A percentile compares a stretch with the other conserved stretches of the same genome.
These are phyloP conservation scores for Cladosporium sp. DNA, from an alignment of 2,329 filamentous ascomycete species.

Conservation along the genomic window DNA sequence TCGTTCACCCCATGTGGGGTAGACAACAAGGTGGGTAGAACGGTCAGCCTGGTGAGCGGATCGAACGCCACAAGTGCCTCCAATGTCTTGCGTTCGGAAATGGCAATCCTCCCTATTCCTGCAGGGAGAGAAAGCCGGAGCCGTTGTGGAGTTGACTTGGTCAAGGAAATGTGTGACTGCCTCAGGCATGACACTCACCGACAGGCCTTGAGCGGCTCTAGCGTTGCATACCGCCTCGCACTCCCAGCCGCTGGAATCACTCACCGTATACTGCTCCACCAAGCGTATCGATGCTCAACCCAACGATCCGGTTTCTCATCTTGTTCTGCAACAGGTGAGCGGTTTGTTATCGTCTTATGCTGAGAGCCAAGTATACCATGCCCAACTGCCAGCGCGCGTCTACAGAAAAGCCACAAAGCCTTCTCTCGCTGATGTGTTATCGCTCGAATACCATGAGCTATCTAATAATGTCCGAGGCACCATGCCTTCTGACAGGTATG, in stretches of 20 bases:
- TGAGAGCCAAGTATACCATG: not conserved
- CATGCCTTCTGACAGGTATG: not conserved
- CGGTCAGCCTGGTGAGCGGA: not conserved
- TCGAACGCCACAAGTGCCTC: not conserved
- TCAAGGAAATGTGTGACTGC: not conserved
- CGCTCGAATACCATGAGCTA: not conserved
- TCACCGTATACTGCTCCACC: slow-evolving; percentile 5
- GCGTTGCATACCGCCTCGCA: not conserved
- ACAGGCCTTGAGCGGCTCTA: not conserved
- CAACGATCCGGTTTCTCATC: not conserved
- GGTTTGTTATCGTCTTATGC: not conserved
- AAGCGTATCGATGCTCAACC: not conserved
- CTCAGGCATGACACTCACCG: not conserved
- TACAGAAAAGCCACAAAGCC: not conserved
- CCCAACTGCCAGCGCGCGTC: not conserved
- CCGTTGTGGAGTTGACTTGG: not conserved
- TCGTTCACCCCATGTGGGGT: not conserved
- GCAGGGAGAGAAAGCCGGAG: slow-evolving; percentile 2
- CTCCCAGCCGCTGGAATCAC: not conserved
- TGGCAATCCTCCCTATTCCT: not conserved
- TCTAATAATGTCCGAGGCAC: not conserved
- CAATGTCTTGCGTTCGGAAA: not conserved
- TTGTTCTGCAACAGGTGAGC: not conserved
- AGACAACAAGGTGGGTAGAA: not conserved
- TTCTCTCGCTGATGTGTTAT: not conserved